Conservation (phyloP, 192 early-diverging fungal genomes). For the Linderina pennispora region DNA sequence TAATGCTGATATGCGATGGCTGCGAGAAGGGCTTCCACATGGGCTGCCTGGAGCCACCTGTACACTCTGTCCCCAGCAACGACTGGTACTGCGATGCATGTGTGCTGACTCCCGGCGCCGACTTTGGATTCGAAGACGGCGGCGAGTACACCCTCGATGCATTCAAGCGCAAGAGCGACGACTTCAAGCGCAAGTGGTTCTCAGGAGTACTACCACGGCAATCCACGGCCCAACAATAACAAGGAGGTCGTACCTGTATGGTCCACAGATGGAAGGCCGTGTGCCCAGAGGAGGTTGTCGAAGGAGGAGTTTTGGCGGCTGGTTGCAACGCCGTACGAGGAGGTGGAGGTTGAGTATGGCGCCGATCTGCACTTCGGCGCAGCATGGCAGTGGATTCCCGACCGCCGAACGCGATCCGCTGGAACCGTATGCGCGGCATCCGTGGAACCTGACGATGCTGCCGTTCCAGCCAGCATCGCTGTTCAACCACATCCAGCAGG, state of each 20-base stretch:
- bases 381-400: slow-evolving; percentile 92
- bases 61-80: slow-evolving; percentile 50
- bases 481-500: slow-evolving; percentile 81
- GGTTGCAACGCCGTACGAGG: slow-evolving; percentile 78
- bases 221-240: too few species aligned
- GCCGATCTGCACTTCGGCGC: slow-evolving; percentile 88
- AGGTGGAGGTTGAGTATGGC: slow-evolving; percentile 92
- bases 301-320: slow-evolving; percentile 93
- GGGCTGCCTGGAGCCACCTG: slow-evolving; percentile 67
- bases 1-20: slow-evolving; percentile 80
- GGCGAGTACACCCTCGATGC: slow-evolving; percentile 66
- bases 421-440: slow-evolving; percentile 61
- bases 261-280: slow-evolving; percentile 18
- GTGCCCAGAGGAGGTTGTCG: slow-evolving; percentile 75
- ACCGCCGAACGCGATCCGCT: slow-evolving; percentile 55
- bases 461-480: slow-evolving; percentile 75
- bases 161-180: slow-evolving; percentile 74
- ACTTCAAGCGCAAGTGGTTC: slow-evolving; percentile 79
- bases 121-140: slow-evolving; percentile 94
- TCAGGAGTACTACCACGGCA: slow-evolving; percentile 41
- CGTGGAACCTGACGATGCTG: slow-evolving; percentile 88
- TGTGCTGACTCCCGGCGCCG: slow-evolving; percentile 64
- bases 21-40: slow-evolving; percentile 83
- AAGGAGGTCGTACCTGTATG: slow-evolving; percentile 2
- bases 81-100: slow-evolving; percentile 92